phyloP scores from a whole-genome alignment of 768 basidiomycete species.

The Tricholomella constricta region DNA sequence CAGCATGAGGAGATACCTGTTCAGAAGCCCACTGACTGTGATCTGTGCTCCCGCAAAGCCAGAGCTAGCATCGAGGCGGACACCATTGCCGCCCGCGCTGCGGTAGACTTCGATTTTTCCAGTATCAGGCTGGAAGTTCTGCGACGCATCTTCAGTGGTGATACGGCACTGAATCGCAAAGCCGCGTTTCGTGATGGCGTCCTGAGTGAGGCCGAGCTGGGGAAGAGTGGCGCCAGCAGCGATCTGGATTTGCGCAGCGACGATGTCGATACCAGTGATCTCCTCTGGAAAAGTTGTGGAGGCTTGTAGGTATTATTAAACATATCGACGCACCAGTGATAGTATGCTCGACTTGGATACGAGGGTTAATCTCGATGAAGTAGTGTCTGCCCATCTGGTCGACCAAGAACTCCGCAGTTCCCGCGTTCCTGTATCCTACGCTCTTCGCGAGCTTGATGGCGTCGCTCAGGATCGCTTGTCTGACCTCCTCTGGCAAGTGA shows the following conservation, averaged over 20 bases:
- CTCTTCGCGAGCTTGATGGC: slow-evolving; percentile 94
- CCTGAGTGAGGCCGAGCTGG: slow-evolving; percentile 94
- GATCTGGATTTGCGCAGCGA: slow-evolving; percentile 99
- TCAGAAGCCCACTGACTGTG: slow-evolving; percentile 54
- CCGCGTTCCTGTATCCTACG: slow-evolving; percentile 95
- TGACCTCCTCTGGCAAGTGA: slow-evolving; percentile 87
- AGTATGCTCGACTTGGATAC: slow-evolving; percentile 99
- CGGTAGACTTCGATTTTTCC: slow-evolving; percentile 99
- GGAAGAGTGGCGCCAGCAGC: slow-evolving; percentile 97
- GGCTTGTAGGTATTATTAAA: neutral
- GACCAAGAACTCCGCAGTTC: slow-evolving; percentile 97
- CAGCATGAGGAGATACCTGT: neutral
- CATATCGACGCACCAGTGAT: slow-evolving; percentile 74
- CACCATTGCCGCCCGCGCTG: slow-evolving; percentile 97
- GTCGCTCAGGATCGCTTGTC: slow-evolving; percentile 84
- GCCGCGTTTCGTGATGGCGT: slow-evolving; percentile 93
- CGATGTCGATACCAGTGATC: slow-evolving; percentile 98
- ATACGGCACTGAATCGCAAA: slow-evolving; percentile 98
- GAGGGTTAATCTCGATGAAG: slow-evolving; percentile 99
- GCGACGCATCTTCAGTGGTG: slow-evolving; percentile 95
- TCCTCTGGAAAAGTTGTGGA: slow-evolving; percentile 66
- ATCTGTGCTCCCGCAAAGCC: slow-evolving; percentile 99
- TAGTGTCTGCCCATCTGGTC: slow-evolving; percentile 96
- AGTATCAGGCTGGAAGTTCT: slow-evolving; percentile 94
- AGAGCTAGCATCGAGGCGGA: slow-evolving; percentile 93